Base-by-base conservation (phyloP, 73 alveolate species). In the Vitrella brassicaformis region DNA sequence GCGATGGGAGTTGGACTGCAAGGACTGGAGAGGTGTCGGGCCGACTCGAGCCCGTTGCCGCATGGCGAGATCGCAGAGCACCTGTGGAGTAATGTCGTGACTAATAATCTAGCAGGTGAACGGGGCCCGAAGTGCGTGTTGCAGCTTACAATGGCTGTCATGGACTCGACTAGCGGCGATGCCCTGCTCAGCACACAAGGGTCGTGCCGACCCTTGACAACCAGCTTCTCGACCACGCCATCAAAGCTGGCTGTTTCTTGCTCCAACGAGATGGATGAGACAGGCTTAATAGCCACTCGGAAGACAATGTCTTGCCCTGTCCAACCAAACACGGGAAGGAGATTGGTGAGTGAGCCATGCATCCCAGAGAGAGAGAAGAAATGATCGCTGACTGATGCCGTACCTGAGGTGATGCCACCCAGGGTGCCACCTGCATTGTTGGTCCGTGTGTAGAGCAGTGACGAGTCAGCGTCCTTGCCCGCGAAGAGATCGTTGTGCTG, bases 151-250 rank as follows among this genome's bases (percentile, higher is more conserved):
- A 39, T 39, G 4, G 56, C 56, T 14, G 56, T 14, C 97, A 91
- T 91, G 31, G 89, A 80, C 69, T 91, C 97, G 25, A 91, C 90
- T 46, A 91, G 82, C 25, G 97, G 97, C 7, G 88, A 90, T n/a
- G 93, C 93, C 66, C 97, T 71, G 28, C 93, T 91, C 39, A 91
- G 82, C 22, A 91, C 97, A 30, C 97, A 91, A 31, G 97, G 95
- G 77, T 91, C 97, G 32, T 91, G 97, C 31, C 97, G 10, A 56
- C 84, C 84, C 71, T 87, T 88, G n/a, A 90, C 96, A 31, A 72
- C 90, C 68, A 90, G 72, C 68, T 47, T 70, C 28, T 71, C 75
- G 28, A 78, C 65, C 74, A 84, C 89, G n/a, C 96, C 96, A 28
- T 80, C 84, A 45, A 73, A 90, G 66, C 85, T 82, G 67, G 86